These are phyloP conservation scores for Claviceps africana DNA, from an alignment of 2,329 filamentous ascomycete species.

Conservation along the genomic window DNA sequence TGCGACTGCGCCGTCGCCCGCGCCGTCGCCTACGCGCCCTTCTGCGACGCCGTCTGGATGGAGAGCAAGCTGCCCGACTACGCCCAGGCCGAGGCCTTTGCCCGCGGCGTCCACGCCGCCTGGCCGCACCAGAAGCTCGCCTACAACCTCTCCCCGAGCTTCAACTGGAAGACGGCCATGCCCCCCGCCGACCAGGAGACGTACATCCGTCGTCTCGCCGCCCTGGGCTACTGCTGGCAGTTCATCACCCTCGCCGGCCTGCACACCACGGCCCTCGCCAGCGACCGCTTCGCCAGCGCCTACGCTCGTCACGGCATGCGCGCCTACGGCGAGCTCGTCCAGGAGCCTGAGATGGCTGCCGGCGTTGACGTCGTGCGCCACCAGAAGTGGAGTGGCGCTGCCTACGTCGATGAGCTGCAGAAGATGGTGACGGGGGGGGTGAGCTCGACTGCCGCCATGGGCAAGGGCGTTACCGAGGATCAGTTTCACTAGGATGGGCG, in stretches of 20 bases:
- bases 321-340: slow-evolving; percentile 90
- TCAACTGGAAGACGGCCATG: slow-evolving; percentile 99
- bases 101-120: slow-evolving; percentile 80
- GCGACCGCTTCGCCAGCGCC: slow-evolving; percentile 72
- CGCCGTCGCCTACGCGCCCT: slow-evolving; percentile 81
- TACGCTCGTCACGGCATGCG: slow-evolving; percentile 80
- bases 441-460: slow-evolving; percentile 88
- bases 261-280: slow-evolving; percentile 88
- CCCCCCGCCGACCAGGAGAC: slow-evolving; percentile 84
- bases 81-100: slow-evolving; percentile 83
- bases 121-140: slow-evolving; percentile 97
- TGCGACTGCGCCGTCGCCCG: slow-evolving; percentile 85
- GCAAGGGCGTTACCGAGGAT: slow-evolving; percentile 92
- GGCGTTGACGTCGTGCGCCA: slow-evolving; percentile 93
- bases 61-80: slow-evolving; percentile 94
- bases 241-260: slow-evolving; percentile 98
- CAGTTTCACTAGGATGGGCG: slow-evolving; percentile 56
- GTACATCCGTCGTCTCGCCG: slow-evolving; percentile 79
- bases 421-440: slow-evolving; percentile 96
- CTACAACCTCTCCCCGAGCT: slow-evolving; percentile 95
- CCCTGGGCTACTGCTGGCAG: slow-evolving; percentile 96
- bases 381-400: slow-evolving; percentile 96
- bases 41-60: slow-evolving; percentile 98
- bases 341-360: slow-evolving; percentile 90
- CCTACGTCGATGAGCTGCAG: slow-evolving; percentile 84